These are phyloP conservation scores for Phaeosphaeriaceae sp. DNA, from an alignment of 2,329 filamentous ascomycete species.

Conservation along the genomic window DNA sequence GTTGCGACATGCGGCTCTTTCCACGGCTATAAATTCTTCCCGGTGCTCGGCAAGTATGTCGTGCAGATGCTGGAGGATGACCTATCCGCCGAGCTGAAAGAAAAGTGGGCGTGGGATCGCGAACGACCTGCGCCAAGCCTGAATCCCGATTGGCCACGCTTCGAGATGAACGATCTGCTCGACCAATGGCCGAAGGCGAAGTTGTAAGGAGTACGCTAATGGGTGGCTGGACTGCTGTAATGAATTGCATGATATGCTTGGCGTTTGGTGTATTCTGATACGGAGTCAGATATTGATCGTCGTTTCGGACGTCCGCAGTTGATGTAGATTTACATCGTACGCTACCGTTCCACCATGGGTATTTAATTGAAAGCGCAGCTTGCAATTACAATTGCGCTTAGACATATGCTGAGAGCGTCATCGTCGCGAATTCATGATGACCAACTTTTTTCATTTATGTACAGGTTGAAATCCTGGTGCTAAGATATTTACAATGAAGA, in stretches of 20 bases:
- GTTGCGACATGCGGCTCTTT: slow-evolving; percentile 68
- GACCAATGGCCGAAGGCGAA: slow-evolving; percentile 42
- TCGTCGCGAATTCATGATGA: neutral
- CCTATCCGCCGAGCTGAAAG: slow-evolving; percentile 55
- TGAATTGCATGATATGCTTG: slow-evolving; percentile 8
- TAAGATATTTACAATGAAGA: slow-evolving; percentile 8
- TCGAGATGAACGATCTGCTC: slow-evolving; percentile 63
- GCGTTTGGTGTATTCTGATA: slow-evolving; percentile 4
- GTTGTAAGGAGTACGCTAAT: slow-evolving; percentile 21
- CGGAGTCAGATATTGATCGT: neutral
- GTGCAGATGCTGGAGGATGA: slow-evolving; percentile 57
- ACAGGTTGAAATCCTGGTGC: neutral
- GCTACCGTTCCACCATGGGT: neutral
- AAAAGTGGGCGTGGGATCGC: slow-evolving; percentile 70
- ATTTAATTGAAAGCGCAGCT: neutral
- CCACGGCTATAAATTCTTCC: slow-evolving; percentile 68
- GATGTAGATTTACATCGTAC: neutral
- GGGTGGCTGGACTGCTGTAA: neutral
- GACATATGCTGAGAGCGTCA: neutral
- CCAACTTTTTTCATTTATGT: neutral
- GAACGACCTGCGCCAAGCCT: slow-evolving; percentile 59
- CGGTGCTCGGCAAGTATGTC: slow-evolving; percentile 63
- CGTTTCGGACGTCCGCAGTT: neutral
- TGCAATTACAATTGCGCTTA: neutral
- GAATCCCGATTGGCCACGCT: slow-evolving; percentile 64